Base-by-base conservation (phyloP, 169 alveolate species). In the Cystoisospora suis region DNA sequence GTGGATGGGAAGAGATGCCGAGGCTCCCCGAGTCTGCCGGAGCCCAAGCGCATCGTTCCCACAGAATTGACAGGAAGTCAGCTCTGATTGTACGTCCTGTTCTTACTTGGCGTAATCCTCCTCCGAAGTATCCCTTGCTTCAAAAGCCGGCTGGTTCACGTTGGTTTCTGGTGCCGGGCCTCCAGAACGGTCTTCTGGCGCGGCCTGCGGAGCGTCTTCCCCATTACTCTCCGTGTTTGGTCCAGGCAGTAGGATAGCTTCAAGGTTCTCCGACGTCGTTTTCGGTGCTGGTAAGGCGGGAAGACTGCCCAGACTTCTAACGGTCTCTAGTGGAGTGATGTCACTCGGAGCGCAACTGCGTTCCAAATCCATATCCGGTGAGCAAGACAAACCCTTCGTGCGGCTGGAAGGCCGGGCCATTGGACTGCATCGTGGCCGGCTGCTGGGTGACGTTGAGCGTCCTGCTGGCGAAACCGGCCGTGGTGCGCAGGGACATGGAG, bases 181-280 rank as follows among this genome's bases (percentile, higher is more conserved):
- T n/a, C n/a, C n/a, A n/a, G n/a, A n/a, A n/a, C n/a, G n/a, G n/a
- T n/a, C n/a, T n/a, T n/a, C n/a, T n/a, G n/a, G n/a, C n/a, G n/a
- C n/a, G n/a, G n/a, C n/a, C n/a, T n/a, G n/a, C n/a, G n/a, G n/a
- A n/a, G n/a, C n/a, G n/a, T n/a, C n/a, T n/a, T n/a, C n/a, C n/a
- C n/a, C n/a, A n/a, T n/a, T n/a, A n/a, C n/a, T n/a, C n/a, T n/a
- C n/a, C n/a, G n/a, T 40, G 23, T 38, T 34, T 4, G 32, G 15
- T 32, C 42, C 83, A 9, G 47, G 45, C 3, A 34, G 29, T 3
- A 34, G 6, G 6, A 34, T 72, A 12, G 47, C 83, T 4, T 72
- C 53, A 12, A 72, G n/a, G 53, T 72, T 72, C 32, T 72, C 83
- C 23, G 32, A 72, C 58, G 38, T 72, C 83, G 83, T 72, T 34